Evolutionary conservation across 805 yeast genomes (phyloP).

Genomic region (Saccharomyces paradoxus): DNA sequence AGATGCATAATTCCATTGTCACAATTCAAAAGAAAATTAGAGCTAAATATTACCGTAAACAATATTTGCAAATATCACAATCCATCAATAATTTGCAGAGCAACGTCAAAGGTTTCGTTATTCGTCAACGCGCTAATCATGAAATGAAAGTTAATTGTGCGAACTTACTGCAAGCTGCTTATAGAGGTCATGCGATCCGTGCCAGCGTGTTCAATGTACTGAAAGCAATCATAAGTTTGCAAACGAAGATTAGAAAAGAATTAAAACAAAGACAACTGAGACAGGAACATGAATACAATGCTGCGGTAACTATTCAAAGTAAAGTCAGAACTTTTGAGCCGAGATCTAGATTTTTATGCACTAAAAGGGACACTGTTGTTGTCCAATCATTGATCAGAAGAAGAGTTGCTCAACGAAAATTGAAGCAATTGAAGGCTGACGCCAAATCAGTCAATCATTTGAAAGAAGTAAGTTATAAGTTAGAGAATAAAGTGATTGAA

Average conservation of each 20-base stretch:
- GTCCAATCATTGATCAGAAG: slow-evolving; percentile 77
- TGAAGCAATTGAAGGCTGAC: slow-evolving; percentile 62
- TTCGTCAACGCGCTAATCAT: slow-evolving; percentile 46
- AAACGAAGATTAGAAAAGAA: slow-evolving; percentile 45
- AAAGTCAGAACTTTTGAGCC: slow-evolving; percentile 60
- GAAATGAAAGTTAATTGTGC: slow-evolving; percentile 60
- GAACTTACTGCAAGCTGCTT: slow-evolving; percentile 55
- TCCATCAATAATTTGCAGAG: slow-evolving; percentile 55
- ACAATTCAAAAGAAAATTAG: slow-evolving; percentile 78
- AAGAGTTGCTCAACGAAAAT: slow-evolving; percentile 58
- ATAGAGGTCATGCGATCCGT: slow-evolving; percentile 50
- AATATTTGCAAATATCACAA: slow-evolving; percentile 45
- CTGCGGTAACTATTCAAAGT: slow-evolving; percentile 69
- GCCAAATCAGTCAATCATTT: slow-evolving; percentile 86
- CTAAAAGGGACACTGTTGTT: slow-evolving; percentile 50
- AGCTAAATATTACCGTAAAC: slow-evolving; percentile 52
- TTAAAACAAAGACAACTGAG: slow-evolving; percentile 45
- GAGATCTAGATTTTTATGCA: slow-evolving; percentile 42
- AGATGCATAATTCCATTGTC: slow-evolving; percentile 69
- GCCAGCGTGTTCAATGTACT: slow-evolving; percentile 25
- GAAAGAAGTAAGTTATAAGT: slow-evolving; percentile 83
- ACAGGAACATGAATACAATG: slow-evolving; percentile 44
- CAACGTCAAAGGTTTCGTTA: slow-evolving; percentile 51
- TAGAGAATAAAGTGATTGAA: slow-evolving; percentile 96
- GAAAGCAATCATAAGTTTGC: slow-evolving; percentile 35